Percentiles rank a stretch among this genome's conserved stretches.
Conservation (phyloP, 345 rosid genomes). For the Aurinia saxatilis region DNA sequence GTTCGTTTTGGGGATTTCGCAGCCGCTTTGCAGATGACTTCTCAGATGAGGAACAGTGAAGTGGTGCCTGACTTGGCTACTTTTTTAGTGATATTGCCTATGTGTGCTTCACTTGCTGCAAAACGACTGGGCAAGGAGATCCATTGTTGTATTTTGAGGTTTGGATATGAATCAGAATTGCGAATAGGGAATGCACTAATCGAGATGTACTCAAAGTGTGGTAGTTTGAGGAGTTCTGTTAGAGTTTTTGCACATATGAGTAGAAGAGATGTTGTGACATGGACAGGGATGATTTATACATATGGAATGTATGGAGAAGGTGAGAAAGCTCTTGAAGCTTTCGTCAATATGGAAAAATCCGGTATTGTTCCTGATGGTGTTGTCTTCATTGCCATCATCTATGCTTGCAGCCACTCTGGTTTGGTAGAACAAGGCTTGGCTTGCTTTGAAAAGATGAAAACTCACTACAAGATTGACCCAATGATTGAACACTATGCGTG, state of each 20-base stretch:
- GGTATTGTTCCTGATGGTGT: slow-evolving; percentile 50
- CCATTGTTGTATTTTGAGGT: slow-evolving; percentile 46
- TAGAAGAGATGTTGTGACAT: slow-evolving; percentile 63
- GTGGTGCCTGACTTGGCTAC: slow-evolving; percentile 42
- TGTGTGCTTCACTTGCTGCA: slow-evolving; percentile 50
- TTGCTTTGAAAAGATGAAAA: slow-evolving; percentile 46
- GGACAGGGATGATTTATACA: slow-evolving; percentile 59
- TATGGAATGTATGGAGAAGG: slow-evolving; percentile 66
- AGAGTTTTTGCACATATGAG: slow-evolving; percentile 44
- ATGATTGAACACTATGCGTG: slow-evolving; percentile 47
- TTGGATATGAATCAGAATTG: slow-evolving; percentile 42
- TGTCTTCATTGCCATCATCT: slow-evolving; percentile 47
- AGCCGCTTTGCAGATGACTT: slow-evolving; percentile 40
- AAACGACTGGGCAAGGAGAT: slow-evolving; percentile 58
- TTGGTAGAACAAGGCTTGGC: slow-evolving; percentile 59
- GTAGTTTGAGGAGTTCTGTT: slow-evolving; percentile 32
- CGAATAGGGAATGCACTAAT: slow-evolving; percentile 52
- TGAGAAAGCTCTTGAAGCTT: slow-evolving; percentile 45
- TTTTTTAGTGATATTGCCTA: slow-evolving; percentile 45
- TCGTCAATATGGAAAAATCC: slow-evolving; percentile 39
- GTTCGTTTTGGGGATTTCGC: slow-evolving; percentile 41
- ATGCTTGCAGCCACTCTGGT: slow-evolving; percentile 80
- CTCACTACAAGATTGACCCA: slow-evolving; percentile 38
- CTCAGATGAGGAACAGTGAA: slow-evolving; percentile 35
- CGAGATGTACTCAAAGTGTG: slow-evolving; percentile 72